These are phyloP conservation scores for Gossypium australe DNA, from an alignment of 345 rosid species.

Conservation along the genomic window DNA sequence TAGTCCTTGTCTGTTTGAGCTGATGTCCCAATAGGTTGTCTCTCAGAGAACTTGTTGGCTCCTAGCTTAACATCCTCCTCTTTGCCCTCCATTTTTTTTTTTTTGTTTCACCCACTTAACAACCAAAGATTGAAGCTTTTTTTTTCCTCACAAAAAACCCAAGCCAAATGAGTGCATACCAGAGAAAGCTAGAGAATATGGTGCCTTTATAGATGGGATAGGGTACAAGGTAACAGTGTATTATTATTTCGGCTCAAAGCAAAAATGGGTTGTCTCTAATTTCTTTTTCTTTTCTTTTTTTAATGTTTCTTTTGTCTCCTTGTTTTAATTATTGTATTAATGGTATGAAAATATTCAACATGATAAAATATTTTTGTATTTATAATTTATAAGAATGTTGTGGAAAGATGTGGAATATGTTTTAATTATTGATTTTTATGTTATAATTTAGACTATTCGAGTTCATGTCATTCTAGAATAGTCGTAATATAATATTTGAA, in stretches of 20 bases:
- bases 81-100: constrained; percentile 49
- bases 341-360: no score
- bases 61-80: constrained; percentile 66
- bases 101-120: not conserved
- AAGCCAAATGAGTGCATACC: not conserved
- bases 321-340: not conserved
- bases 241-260: constrained; percentile 2
- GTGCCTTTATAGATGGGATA: constrained; percentile 29
- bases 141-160: not conserved
- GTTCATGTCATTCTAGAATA: no score
- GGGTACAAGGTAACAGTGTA: not conserved
- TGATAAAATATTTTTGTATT: no score
- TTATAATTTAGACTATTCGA: no score
- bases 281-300: not conserved
- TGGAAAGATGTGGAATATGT: constrained; percentile 26
- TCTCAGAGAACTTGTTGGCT: constrained; percentile 63
- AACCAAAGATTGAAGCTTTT: not conserved
- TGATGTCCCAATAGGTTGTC: constrained; percentile 60
- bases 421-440: not conserved
- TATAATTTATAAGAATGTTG: constrained; percentile 9
- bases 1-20: constrained; percentile 53
- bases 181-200: not conserved
- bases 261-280: constrained; percentile 6
- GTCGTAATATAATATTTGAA: rapidly evolving
- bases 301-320: not conserved